Base-by-base conservation (phyloP, 2,329 filamentous ascomycete genomes). In the Aspergillus eucalypticola region DNA sequence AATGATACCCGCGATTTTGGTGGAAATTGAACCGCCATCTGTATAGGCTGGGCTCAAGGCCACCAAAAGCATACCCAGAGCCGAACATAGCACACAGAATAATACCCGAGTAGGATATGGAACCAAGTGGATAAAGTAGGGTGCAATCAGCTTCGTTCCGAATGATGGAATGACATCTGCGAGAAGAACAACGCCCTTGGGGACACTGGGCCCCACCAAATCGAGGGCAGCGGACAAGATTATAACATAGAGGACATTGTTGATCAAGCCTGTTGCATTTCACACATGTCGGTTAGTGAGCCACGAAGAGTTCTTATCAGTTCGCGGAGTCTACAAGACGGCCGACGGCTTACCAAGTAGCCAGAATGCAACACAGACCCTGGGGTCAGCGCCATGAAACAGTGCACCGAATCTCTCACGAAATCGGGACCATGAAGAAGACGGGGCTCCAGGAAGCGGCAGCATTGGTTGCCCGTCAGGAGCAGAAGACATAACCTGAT, bases 161-260 rank as follows among this genome's bases (percentile, higher is more conserved):
- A 99, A 96, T 10, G 91, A 92, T 1, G 95, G 95, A 21, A 96
- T 82, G 57, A 98, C 92, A 75, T 97, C 92, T 74, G 92, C 92
- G 63, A 98, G 90, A 57, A 98, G 88, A 58, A 99, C 94, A 59
- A 96, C 85, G 68, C 91, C 92, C 76, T 98, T 98, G 53, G 95
- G 95, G 1, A 97, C 83, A 65, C 82, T 76, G 32, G 91, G 89
- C 38, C 94, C 94, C 68, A 98, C 95, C 63, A 99, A 90, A 72
- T 99, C 95, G 70, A 97, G 90, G 3, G 95, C 95, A 38, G 95
- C 91, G 29, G 92, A 96, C 70, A 99, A 89, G 73, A 98, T 95
- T 75, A 98, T 91, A 58, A 98, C 94, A 78, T 97, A 98, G 78
- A 97, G 90, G 67, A 98, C 91, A 79, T 98, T 98, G 78, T 99